Conservation (phyloP, 2,329 filamentous ascomycete species). For the Ceratocystis colombiana region DNA sequence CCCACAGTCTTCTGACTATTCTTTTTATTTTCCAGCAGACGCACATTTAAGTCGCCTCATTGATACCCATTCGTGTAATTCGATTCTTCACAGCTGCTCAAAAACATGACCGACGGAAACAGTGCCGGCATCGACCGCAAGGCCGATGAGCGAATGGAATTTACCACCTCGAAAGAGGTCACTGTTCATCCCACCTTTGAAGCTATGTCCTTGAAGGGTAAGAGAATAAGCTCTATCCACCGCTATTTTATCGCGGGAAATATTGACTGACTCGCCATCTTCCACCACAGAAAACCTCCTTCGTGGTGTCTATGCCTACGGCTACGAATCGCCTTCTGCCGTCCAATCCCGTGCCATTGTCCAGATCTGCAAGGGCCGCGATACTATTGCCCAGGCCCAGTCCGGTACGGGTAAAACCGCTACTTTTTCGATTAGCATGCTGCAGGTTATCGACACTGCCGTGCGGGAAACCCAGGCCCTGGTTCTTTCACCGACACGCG, state of each 20-base stretch:
- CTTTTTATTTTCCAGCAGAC: background rate
- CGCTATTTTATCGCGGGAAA: background rate
- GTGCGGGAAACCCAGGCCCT: constrained; percentile 90
- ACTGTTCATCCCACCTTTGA: constrained; percentile 89
- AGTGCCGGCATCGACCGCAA: constrained; percentile 68
- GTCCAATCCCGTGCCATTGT: constrained; percentile 98
- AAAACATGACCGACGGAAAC: constrained; percentile 63
- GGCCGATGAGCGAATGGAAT: constrained; percentile 94
- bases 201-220: constrained; percentile 87
- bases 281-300: constrained; percentile 63
- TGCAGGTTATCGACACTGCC: constrained; percentile 89
- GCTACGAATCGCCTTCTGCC: constrained; percentile 94
- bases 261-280: background rate
- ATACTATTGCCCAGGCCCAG: constrained; percentile 96
- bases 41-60: constrained; percentile 31
- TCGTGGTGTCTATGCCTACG: constrained; percentile 95
- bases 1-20: background rate
- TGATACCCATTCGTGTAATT: too few relatives aligned
- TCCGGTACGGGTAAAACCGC: constrained; percentile 95
- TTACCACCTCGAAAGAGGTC: constrained; percentile 95
- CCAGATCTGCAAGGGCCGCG: constrained; percentile 96
- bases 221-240: constrained; percentile 20
- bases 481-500: constrained; percentile 88
- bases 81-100: too few relatives aligned
- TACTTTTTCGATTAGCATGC: constrained; percentile 91